A percentile compares a stretch with the other conserved stretches of the same genome.
Conservation (phyloP, 768 basidiomycete species). For the Rhodotorula paludigena region DNA sequence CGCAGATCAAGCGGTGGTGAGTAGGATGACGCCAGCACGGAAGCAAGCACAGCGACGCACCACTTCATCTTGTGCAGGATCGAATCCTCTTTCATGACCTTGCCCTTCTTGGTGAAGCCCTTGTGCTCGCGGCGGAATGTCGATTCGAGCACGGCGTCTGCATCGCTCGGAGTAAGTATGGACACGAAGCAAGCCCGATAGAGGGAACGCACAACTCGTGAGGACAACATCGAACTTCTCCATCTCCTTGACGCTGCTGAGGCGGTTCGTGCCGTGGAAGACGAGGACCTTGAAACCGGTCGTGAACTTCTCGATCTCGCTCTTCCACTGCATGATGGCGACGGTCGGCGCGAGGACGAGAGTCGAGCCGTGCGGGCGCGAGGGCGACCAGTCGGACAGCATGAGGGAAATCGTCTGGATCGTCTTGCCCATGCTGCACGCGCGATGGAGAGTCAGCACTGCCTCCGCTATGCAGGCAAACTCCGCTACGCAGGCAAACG, state of each 20-base stretch:
- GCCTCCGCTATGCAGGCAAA: not conserved
- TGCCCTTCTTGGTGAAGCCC: slow-evolving; percentile 81
- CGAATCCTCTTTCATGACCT: slow-evolving; percentile 80
- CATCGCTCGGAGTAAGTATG: slow-evolving; percentile 6
- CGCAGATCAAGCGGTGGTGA: not conserved
- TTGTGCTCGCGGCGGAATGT: slow-evolving; percentile 86
- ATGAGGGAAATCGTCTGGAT: slow-evolving; percentile 93
- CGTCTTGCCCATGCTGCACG: slow-evolving; percentile 76
- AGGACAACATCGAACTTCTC: slow-evolving; percentile 84
- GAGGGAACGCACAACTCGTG: slow-evolving; percentile 58
- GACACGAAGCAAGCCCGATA: not conserved
- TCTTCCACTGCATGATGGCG: slow-evolving; percentile 76
- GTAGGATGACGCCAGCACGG: not conserved
- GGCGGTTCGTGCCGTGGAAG: slow-evolving; percentile 37
- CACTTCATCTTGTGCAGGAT: slow-evolving; percentile 78
- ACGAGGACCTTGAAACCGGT: slow-evolving; percentile 75
- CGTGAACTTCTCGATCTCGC: slow-evolving; percentile 83
- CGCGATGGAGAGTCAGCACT: not conserved
- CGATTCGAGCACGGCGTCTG: slow-evolving; percentile 86
- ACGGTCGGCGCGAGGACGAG: slow-evolving; percentile 72
- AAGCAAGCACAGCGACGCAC: slow-evolving; percentile 53
- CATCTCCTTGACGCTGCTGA: slow-evolving; percentile 57
- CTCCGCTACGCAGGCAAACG: not conserved
- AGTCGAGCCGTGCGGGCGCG: slow-evolving; percentile 61
- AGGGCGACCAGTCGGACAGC: slow-evolving; percentile 58